Evolutionary conservation across 306 rosid genomes (phyloP), one percentile per base, ranked within the genome.

Genomic region (Aeschynomene evenia): DNA sequence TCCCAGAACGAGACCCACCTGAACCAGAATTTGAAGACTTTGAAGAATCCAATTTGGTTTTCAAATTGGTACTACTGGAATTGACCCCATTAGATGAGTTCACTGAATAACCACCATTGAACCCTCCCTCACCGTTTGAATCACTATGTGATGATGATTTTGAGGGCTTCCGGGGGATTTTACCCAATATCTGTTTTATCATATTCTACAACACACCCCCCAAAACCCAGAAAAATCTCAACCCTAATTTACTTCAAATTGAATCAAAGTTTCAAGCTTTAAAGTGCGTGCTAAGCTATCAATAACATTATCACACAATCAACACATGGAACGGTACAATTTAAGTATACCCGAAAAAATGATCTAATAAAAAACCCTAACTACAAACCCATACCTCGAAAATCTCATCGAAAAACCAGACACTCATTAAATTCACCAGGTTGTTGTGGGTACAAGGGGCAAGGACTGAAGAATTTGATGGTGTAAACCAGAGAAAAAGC

Each of bases 141-240:
- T 79, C 83, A 40, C 51, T 66, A 0, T 52, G 83, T 6, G 83
- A 76, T 40, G 86, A 81, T 39, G 86, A 81, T 46, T 81, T 81
- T 7, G 86, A 83, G 43, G 91, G 76, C 66, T 81, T 84, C 58
- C 88, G 83, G 37, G 91, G 88, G 40, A 81, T 72, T 78, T 84
- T 81, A 66, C 81, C 76, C 13, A 81, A 63, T 51, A 84, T 81
- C 46, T 84, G 83, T 80, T 84, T 87, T 56, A 87, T 84, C 92
- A 87, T 84, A 75, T 84, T 84, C 81, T 76, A 77, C 79, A 79
- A 39, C 29, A 68, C 57, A 53, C 66, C 54, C 68, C 73, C 13
- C 12, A 9, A 48, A 63, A 68, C 14, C 42, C 23, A 29, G 33
- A 62, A 68, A 49, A 18, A 52, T 9, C 40, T 51, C 40, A 22